phyloP scores from a whole-genome alignment of 306 rosid genomes.

The Herpetospermum pedunculosum region DNA sequence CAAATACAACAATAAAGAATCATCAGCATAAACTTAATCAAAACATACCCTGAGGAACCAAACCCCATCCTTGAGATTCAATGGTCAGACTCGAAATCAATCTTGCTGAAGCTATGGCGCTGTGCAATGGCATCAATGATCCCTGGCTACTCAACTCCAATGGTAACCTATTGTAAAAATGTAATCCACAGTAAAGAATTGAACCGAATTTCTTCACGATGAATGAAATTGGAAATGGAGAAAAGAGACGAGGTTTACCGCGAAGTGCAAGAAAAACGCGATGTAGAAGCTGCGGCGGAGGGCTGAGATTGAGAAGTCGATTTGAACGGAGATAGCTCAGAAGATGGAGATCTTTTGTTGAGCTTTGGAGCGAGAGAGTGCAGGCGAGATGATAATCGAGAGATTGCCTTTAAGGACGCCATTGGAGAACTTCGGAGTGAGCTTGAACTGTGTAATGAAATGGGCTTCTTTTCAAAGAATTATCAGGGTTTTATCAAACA shows the following conservation, averaged over 20 bases:
- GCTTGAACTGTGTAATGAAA: not conserved
- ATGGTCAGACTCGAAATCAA: slow-evolving; percentile 59
- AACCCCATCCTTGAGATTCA: slow-evolving; percentile 54
- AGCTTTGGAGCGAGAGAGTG: slow-evolving; percentile 23
- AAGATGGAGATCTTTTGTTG: slow-evolving; percentile 19
- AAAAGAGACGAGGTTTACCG: slow-evolving; percentile 24
- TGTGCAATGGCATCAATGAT: slow-evolving; percentile 65
- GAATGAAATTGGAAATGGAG: not conserved
- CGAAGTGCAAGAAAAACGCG: slow-evolving; percentile 39
- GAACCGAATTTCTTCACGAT: not conserved
- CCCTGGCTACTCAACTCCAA: slow-evolving; percentile 51
- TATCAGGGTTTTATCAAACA: not conserved
- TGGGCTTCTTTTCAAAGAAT: not conserved
- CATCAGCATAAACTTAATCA: slow-evolving; percentile 2
- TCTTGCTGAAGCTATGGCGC: slow-evolving; percentile 66
- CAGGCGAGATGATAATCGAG: slow-evolving; percentile 48
- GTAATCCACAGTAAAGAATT: not conserved
- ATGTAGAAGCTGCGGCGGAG: slow-evolving; percentile 17
- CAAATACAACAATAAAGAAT: not conserved
- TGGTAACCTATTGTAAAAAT: slow-evolving; percentile 37
- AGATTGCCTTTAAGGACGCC: slow-evolving; percentile 43
- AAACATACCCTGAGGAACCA: slow-evolving; percentile 81
- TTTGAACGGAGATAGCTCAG: slow-evolving; percentile 23
- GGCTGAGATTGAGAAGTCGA: slow-evolving; percentile 15
- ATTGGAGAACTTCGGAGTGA: slow-evolving; percentile 8